Evolutionary conservation across 805 yeast genomes (phyloP).

Genomic region (Metschnikowia noctiluminum): DNA sequence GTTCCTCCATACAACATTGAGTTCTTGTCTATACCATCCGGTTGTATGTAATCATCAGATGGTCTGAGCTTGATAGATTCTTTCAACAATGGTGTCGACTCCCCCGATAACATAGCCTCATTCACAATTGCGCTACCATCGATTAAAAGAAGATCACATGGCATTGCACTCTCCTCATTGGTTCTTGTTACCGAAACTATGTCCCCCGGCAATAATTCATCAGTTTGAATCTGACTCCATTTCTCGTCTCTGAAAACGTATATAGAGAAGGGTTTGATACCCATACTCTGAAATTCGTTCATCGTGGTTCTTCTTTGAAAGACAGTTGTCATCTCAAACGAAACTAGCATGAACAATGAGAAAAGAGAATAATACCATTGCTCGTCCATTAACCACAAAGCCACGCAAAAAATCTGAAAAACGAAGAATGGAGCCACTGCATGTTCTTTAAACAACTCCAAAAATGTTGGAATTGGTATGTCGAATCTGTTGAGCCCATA

Average conservation of each 20-base stretch:
- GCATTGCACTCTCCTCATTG: constrained; percentile 85
- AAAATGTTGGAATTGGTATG: constrained; percentile 89
- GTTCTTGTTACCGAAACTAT: constrained; percentile 84
- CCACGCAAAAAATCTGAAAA: constrained; percentile 93
- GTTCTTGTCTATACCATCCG: constrained; percentile 85
- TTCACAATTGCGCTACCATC: constrained; percentile 94
- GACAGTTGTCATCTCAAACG: constrained; percentile 92
- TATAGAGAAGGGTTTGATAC: constrained; percentile 84
- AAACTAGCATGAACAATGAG: constrained; percentile 84
- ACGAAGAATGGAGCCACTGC: constrained; percentile 98
- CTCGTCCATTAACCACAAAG: constrained; percentile 93
- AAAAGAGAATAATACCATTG: constrained; percentile 94
- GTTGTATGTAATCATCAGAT: constrained; percentile 57
- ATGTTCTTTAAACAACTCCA: constrained; percentile 91
- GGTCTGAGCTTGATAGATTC: constrained; percentile 89
- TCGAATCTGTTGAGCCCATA: constrained; percentile 89
- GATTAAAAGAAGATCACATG: constrained; percentile 84
- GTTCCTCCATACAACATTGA: constrained; percentile 78
- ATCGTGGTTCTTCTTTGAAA: constrained; percentile 93
- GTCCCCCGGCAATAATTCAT: constrained; percentile 86
- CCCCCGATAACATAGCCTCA: constrained; percentile 99
- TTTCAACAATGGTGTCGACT: constrained; percentile 92
- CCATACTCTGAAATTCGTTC: constrained; percentile 96
- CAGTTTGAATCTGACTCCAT: constrained; percentile 71
- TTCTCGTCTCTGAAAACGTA: constrained; percentile 64